A percentile compares a stretch with the other conserved stretches of the same genome.
Evolutionary conservation across 2,329 filamentous ascomycete species (phyloP).

Genomic region (Claviceps citrina): DNA sequence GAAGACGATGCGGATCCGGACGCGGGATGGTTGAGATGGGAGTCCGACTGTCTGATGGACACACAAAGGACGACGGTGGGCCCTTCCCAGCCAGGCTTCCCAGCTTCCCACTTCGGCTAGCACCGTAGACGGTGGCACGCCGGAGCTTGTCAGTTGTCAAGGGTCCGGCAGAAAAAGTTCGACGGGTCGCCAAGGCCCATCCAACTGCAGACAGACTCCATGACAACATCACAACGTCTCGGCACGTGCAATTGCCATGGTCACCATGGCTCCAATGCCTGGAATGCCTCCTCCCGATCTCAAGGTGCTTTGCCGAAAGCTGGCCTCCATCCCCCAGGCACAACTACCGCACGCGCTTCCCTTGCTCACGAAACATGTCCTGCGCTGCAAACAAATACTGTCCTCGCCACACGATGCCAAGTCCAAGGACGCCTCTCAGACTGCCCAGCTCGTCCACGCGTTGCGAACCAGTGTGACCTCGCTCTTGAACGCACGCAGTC

Average conservation of each 20-base stretch:
- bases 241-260: not conserved
- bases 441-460: constrained; percentile 59
- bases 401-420: constrained; percentile 46
- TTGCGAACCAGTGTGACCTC: constrained; percentile 64
- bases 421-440: constrained; percentile 47
- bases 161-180: too few relatives aligned
- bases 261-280: constrained; percentile 3
- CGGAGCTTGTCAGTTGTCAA: too few relatives aligned
- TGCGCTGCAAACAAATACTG: constrained; percentile 43
- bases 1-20: not conserved
- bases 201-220: too few relatives aligned
- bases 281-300: constrained; percentile 35
- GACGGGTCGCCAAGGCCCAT: too few relatives aligned
- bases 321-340: constrained; percentile 55
- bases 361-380: constrained; percentile 46
- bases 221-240: too few relatives aligned
- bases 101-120: too few relatives aligned
- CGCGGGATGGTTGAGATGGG: not conserved
- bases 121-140: too few relatives aligned
- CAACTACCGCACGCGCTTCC: constrained; percentile 62
- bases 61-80: too few relatives aligned
- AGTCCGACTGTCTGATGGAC: too few relatives aligned
- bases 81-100: not conserved
- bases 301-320: constrained; percentile 48
- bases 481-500: constrained; percentile 59